phyloP scores from a whole-genome alignment of 2,329 filamentous ascomycete species.

The Aspergillus calidoustus region DNA sequence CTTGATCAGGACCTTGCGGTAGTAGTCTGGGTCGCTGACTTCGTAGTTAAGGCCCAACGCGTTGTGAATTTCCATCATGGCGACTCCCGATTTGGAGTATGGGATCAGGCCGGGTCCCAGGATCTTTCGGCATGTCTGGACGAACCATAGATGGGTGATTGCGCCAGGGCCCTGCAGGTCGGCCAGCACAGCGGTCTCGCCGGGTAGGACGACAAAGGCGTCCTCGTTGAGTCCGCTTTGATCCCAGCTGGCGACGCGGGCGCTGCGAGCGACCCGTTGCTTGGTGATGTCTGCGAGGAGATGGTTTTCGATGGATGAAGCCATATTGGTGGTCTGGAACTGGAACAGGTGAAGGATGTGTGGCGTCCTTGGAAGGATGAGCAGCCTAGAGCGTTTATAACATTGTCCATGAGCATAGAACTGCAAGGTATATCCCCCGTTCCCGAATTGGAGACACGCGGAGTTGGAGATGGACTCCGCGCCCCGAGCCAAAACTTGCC shows the following conservation, averaged over 20 bases:
- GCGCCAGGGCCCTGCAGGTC: conserved; percentile 40
- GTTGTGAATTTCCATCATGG: conserved; percentile 42
- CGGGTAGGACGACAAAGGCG: conserved; percentile 37
- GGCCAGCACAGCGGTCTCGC: conserved; percentile 35
- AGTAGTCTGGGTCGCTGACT: conserved; percentile 41
- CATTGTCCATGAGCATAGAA: no score
- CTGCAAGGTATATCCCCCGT: no score
- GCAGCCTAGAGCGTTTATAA: no score
- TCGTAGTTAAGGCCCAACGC: conserved; percentile 39
- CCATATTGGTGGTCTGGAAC: background rate
- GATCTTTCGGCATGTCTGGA: conserved; percentile 41
- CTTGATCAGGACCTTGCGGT: conserved; percentile 41
- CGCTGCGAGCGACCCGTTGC: conserved; percentile 27
- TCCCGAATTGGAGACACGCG: no score
- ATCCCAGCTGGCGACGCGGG: conserved; percentile 38
- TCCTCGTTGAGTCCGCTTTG: conserved; percentile 39
- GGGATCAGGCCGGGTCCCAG: conserved; percentile 39
- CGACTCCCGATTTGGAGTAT: conserved; percentile 40
- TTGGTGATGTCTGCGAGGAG: conserved; percentile 12
- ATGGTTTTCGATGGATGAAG: conserved; percentile 3
- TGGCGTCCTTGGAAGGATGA: background rate
- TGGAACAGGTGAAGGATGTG: no score
- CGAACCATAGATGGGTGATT: conserved; percentile 31
- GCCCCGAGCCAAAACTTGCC: no score
- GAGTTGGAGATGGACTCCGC: no score